Evolutionary conservation across 2,329 filamentous ascomycete genomes (phyloP).

Genomic region (Aureobasidium vineae): DNA sequence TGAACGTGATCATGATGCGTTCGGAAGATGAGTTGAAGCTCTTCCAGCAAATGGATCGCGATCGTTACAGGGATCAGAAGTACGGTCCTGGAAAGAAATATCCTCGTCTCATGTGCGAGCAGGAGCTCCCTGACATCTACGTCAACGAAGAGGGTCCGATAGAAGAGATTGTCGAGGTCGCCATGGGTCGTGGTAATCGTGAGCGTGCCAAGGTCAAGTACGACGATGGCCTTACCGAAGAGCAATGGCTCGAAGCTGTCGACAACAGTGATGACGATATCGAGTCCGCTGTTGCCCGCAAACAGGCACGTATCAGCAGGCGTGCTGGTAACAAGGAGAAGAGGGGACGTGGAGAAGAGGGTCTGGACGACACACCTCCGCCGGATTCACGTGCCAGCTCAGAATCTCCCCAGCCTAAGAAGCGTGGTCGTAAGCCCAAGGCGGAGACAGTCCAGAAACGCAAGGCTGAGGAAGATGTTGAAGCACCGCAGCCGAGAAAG

Average conservation of each 20-base stretch:
- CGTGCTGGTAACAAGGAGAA: conserved; percentile 74
- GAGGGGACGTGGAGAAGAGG: conserved; percentile 44
- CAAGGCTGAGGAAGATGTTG: conserved; percentile 75
- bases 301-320: conserved; percentile 79
- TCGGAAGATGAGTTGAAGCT: conserved; percentile 72
- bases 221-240: conserved; percentile 95
- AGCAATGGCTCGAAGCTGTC: conserved; percentile 98
- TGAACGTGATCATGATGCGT: conserved; percentile 91
- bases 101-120: conserved; percentile 80
- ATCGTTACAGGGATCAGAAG: conserved; percentile 61
- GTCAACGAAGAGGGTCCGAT: conserved; percentile 80
- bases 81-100: conserved; percentile 72
- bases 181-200: conserved; percentile 83
- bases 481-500: conserved; percentile 73
- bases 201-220: conserved; percentile 94
- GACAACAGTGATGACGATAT: conserved; percentile 95
- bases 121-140: conserved; percentile 92
- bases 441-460: conserved; percentile 65
- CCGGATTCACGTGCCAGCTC: conserved; percentile 77
- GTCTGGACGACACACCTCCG: conserved; percentile 68
- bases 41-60: conserved; percentile 82
- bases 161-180: conserved; percentile 73
- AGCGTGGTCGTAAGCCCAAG: conserved; percentile 76
- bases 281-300: conserved; percentile 87
- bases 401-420: conserved; percentile 68